Conservation (phyloP, 116 monocot genomes). For the Posidonia oceanica region DNA sequence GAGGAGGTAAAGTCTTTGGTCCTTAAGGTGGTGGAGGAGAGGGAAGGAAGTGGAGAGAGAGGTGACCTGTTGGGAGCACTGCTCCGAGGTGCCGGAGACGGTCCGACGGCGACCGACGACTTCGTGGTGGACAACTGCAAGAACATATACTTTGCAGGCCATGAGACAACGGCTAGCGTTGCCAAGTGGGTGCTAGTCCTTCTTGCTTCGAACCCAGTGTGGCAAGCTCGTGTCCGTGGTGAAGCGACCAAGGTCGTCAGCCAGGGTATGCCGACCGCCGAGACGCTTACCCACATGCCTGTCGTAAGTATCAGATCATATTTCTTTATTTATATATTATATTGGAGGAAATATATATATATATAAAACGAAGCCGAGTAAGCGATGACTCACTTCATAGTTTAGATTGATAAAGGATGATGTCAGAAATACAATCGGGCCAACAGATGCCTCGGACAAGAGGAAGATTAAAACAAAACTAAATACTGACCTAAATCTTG, state of each 20-base stretch:
- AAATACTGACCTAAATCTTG: too few relatives aligned
- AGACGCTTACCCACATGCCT: conserved; percentile 22
- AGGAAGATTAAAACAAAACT: too few relatives aligned
- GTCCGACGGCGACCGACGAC: not conserved
- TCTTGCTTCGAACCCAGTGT: conserved; percentile 23
- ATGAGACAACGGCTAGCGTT: conserved; percentile 27
- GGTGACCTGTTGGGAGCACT: not conserved
- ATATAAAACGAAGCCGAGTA: too few relatives aligned
- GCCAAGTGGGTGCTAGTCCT: conserved; percentile 31
- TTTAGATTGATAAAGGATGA: too few relatives aligned
- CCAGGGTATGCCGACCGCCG: conserved; percentile 8
- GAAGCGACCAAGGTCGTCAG: conserved; percentile 20
- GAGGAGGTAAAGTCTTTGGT: conserved; percentile 35
- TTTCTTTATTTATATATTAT: not conserved
- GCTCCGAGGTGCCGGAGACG: not conserved
- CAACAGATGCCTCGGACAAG: too few relatives aligned
- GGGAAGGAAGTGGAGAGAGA: not conserved
- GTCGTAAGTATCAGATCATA: conserved; percentile 8
- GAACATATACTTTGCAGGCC: conserved; percentile 44
- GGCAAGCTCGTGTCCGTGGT: conserved; percentile 32
- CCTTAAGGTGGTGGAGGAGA: conserved; percentile 28
- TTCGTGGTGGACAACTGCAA: conserved; percentile 24
- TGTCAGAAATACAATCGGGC: too few relatives aligned
- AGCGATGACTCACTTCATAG: too few relatives aligned
- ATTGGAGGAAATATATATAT: too few relatives aligned